Evolutionary conservation across 139 green algal genomes (phyloP), one percentile per base, ranked within the genome.

Genomic region (Coelastrella sp.): DNA sequence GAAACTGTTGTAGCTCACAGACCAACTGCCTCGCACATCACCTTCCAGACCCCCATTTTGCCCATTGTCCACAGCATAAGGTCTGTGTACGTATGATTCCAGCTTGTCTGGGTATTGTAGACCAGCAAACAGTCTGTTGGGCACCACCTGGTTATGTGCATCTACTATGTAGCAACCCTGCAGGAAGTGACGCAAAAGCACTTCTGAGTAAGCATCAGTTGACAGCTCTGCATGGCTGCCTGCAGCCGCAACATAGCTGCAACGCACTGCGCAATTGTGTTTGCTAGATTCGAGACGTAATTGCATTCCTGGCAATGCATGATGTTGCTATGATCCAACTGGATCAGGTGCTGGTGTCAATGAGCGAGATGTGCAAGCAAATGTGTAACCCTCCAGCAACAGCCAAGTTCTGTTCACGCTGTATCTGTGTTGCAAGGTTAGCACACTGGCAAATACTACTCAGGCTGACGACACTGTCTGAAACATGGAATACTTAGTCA

Each of bases 61-160:
- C 43, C 8, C 66, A 27, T 79, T 34, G 9, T 86, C 48, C 48
- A 73, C 87, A 19, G 73, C 57, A 25, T 32, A n/a, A 0, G 64
- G 79, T 64, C 89, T 81, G 86, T 95, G 90, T 74, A 81, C 48
- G 81, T 92, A 96, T 21, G 62, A 85, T 79, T 96, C 93, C 3
- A 96, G 90, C 89, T 96, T 95, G 62, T 96, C 94, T 45, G 94
- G 94, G 87, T 93, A 94, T 7, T 82, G 27, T 13, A 93, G 50
- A 9, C 90, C 90, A 8, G 85, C 59, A 68, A 96, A 96, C 11
- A 91, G 62, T 34, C 81, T 78, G 85, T 95, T 94, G 68, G 83
- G 38, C 34, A 95, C 89, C 23, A 95, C 79, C 30, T 90, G 83
- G 81, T 90, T 92, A 40, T 87, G 75, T 40, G 91, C 92, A 69